Base-by-base conservation (phyloP, 2,329 filamentous ascomycete genomes). In the Alternaria gansuensis region DNA sequence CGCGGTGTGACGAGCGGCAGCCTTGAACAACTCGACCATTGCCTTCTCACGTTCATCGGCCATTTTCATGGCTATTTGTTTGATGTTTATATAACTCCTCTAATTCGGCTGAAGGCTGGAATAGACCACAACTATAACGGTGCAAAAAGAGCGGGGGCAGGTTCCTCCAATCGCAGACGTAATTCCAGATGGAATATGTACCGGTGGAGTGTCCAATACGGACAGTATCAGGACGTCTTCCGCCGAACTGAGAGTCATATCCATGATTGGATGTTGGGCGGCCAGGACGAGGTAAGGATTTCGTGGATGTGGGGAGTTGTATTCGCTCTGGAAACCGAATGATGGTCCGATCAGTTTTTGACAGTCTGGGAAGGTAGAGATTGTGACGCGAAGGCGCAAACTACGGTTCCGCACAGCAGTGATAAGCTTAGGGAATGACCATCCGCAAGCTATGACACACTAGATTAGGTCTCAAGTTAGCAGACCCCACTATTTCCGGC, bases 81-180 rank as follows among this genome's bases (percentile, higher is more conserved):
- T 39, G 17, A 1, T 0, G 0, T 11, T 23, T 13, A 3, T 6
- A 2, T 3, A 31, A 9, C 9, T 31, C 6, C 8, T 31, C 29
- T 10, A 9, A 10, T 8, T 31, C 29, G 29, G 10, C 8, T 31
- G 29, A 9, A 31, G 29, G 29, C 29, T 31, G 29, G 29, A 9
- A 8, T 31, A 1, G 9, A 5, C 10, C 0, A 2, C 3, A 5
- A 5, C 17, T 6, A 28, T 10, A 7, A 6, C 0, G 10, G 17
- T 23, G 17, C 36, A 39, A 13, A 4, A 10, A 21, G 17, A 6
- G 4, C 36, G 23, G 17, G 36, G 9, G 17, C 36, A 39, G 11
- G 2, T 31, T 8, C 6, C 29, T 9, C 7, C 6, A 31, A 3
- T 31, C 29, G 29, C 10, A 31, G 29, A 10, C 17, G 9, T 2